Base-by-base conservation (phyloP, 768 basidiomycete species). In the Hortiboletus campestris region DNA sequence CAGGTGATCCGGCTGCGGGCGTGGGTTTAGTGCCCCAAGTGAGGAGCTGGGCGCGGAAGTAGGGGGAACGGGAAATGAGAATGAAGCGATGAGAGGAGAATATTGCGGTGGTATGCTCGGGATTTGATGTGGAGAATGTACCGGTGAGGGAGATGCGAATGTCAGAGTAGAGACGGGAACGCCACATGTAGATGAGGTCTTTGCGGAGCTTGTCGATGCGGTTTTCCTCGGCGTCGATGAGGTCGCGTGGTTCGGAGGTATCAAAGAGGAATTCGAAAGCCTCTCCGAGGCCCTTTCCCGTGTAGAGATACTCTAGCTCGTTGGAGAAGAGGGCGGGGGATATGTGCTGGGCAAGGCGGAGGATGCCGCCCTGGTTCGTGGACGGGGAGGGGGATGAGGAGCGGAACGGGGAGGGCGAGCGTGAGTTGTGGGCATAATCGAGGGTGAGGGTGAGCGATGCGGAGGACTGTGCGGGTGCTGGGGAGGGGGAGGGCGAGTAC, bases 161-260 rank as follows among this genome's bases (percentile, higher is more conserved):
- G 71, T 98, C 96, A 2, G 93, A 91, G 69, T 94, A 98, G 17
- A 98, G 84, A 46, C 94, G 85, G 13, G 89, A 91, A 32, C 96
- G 77, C 96, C 95, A 98, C 93, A 94, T 96, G 76, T 88, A 97
- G 22, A 95, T 90, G 29, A 97, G 79, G 66, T 98, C 96, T 72
- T 93, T 92, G 57, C 92, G 84, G 11, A 97, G 82, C 73, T 94
- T 91, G 70, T 93, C 91, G 39, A 91, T 74, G 14, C 91, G 78
- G 56, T 66, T 80, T 59, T 78, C 83, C 70, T 75, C 83, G 10
- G 73, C 78, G 60, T 76, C 76, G 49, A 71, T 83, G 51, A 75
- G 75, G 38, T 73, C 75, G 40, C 69, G 69, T 41, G 67, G 71
- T 60, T 75, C 77, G 11, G 74, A 68, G 48, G 76, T 73, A 63